These are phyloP conservation scores for Trypanosoma scelopori DNA, from an alignment of 208 protist species.

Conservation along the genomic window DNA sequence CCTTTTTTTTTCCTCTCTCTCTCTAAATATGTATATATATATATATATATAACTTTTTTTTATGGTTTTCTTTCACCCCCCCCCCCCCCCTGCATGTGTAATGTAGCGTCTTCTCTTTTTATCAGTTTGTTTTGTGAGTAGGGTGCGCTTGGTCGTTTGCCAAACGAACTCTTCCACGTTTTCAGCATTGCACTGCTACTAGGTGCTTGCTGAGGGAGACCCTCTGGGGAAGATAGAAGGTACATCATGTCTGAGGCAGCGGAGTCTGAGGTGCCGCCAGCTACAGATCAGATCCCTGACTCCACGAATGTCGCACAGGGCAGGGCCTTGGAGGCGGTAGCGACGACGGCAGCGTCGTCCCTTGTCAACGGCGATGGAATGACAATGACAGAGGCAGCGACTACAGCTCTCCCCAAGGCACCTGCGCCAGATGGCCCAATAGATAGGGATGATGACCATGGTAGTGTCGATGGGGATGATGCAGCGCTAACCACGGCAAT, in stretches of 20 bases:
- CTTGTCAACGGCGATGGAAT: not conserved
- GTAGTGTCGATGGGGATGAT: slow-evolving; percentile 14
- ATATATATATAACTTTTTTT: not conserved
- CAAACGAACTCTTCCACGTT: no score
- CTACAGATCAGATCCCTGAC: not conserved
- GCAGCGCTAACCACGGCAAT: slow-evolving; percentile 4
- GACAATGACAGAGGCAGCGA: not conserved
- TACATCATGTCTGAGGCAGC: slow-evolving; percentile 1
- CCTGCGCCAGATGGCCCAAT: not conserved
- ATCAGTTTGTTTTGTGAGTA: not conserved
- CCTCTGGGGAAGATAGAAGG: not conserved
- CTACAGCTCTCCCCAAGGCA: not conserved
- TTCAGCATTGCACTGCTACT: no score
- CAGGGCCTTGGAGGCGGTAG: not conserved
- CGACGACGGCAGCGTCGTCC: not conserved
- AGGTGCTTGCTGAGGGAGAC: no score
- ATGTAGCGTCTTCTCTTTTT: not conserved
- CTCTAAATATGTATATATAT: not conserved
- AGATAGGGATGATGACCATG: slow-evolving; percentile 9
- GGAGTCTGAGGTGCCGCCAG: not conserved
- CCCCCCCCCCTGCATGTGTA: no score
- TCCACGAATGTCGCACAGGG: not conserved
- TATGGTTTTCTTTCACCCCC: no score
- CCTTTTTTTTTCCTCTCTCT: not conserved
- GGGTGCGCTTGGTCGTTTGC: no score